Evolutionary conservation across 176 grass and related monocot species (phyloP).

Genomic region (Zoysia japonica): DNA sequence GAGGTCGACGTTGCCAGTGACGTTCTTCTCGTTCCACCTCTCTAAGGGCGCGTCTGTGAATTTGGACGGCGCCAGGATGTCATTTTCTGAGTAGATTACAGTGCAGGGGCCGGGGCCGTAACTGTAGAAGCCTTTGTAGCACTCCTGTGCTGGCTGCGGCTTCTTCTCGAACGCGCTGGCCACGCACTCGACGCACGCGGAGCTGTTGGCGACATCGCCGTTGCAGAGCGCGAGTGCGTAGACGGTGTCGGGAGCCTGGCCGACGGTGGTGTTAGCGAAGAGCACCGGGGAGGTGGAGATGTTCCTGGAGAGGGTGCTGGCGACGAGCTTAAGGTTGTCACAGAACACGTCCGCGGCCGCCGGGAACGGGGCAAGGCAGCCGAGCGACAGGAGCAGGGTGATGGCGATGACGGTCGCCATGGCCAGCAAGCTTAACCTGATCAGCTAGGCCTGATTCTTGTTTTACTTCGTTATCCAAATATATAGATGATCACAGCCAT

Average conservation of each 20-base stretch:
- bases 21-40: background rate
- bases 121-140: background rate
- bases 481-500: no score
- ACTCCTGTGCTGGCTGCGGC: background rate
- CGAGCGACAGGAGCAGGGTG: constrained; percentile 6
- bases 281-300: constrained; percentile 16
- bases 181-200: background rate
- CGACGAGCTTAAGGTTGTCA: constrained; percentile 13
- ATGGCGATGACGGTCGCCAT: background rate
- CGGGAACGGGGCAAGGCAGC: background rate
- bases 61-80: background rate
- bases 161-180: background rate
- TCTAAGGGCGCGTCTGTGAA: background rate
- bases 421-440: background rate
- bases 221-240: constrained; percentile 48
- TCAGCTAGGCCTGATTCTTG: background rate
- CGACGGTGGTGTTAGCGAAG: constrained; percentile 28
- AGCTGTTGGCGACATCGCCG: constrained; percentile 17
- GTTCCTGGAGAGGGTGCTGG: constrained; percentile 4
- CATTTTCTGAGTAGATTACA: no score
- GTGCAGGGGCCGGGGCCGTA: no score
- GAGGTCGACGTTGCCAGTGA: background rate
- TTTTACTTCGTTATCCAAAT: no score
- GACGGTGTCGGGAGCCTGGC: constrained; percentile 1
- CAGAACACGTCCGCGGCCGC: constrained; percentile 34